Percentiles rank a stretch among this genome's conserved stretches.
Evolutionary conservation across 768 basidiomycete species (phyloP).

Genomic region (Serendipita vermifera): DNA sequence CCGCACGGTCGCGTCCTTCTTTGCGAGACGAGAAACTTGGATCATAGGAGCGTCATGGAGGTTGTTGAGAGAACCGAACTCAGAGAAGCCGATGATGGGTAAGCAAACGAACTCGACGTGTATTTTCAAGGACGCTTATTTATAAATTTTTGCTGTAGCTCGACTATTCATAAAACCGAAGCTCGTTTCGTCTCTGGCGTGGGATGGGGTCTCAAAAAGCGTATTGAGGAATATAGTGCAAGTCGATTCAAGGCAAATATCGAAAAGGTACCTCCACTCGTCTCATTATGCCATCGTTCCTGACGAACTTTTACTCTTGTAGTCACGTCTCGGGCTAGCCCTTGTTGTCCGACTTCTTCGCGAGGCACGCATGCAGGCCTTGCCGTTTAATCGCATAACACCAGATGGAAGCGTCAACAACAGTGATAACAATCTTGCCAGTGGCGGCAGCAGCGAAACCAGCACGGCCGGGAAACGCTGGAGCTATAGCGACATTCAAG

Average conservation of each 20-base stretch:
- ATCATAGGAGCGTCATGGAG: constrained; percentile 89
- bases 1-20: constrained; percentile 61
- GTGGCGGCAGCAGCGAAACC: too few species aligned
- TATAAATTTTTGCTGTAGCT: constrained; percentile 29
- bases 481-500: constrained; percentile 3
- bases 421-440: too few species aligned
- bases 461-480: too few species aligned
- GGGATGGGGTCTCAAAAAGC: constrained; percentile 79
- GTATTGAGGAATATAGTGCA: constrained; percentile 76
- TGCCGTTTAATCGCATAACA: constrained; percentile 23
- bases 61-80: constrained; percentile 74
- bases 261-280: constrained; percentile 54
- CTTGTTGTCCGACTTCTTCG: constrained; percentile 67
- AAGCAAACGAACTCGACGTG: constrained; percentile 19
- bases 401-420: too few species aligned
- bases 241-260: constrained; percentile 77
- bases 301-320: constrained; percentile 12
- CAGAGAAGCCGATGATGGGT: constrained; percentile 59
- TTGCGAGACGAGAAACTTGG: constrained; percentile 78
- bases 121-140: neutral
- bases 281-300: constrained; percentile 8
- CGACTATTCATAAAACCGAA: constrained; percentile 76
- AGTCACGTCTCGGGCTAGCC: constrained; percentile 83
- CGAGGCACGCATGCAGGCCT: constrained; percentile 53
- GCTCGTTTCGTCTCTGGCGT: constrained; percentile 79